Conservation (phyloP, 306 rosid species). For the Lathyrus aphaca region DNA sequence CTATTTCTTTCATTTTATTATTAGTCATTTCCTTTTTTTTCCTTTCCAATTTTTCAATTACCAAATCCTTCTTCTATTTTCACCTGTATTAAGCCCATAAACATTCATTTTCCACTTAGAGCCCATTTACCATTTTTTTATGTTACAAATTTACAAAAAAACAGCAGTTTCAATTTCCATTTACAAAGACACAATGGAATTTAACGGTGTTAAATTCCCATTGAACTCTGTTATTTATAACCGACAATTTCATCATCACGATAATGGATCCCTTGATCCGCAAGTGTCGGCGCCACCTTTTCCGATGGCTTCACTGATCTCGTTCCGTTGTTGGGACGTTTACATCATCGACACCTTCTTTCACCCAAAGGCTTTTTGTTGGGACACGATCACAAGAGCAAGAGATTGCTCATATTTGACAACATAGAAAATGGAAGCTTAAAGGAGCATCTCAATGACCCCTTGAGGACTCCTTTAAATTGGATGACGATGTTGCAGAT, state of each 20-base stretch:
- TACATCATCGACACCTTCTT: conserved; percentile 95
- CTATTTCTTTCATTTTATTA: too few species aligned
- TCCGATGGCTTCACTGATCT: conserved; percentile 81
- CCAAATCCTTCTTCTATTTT: too few species aligned
- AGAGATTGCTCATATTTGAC: conserved; percentile 79
- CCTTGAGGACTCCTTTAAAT: conserved; percentile 81
- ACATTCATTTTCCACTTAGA: too few species aligned
- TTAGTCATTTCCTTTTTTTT: too few species aligned
- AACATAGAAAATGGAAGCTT: conserved; percentile 86
- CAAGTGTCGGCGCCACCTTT: conserved; percentile 70
- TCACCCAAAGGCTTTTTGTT: conserved; percentile 73
- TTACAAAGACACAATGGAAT: conserved; percentile 42
- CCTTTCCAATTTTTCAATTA: too few species aligned
- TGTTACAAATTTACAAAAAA: too few species aligned
- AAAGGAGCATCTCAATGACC: conserved; percentile 89
- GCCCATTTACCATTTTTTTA: too few species aligned
- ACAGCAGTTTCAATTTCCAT: too few species aligned
- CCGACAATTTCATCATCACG: conserved; percentile 37
- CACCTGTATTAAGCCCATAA: too few species aligned
- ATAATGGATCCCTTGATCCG: conserved; percentile 61
- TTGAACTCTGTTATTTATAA: conserved; percentile 31
- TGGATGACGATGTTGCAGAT: conserved; percentile 90
- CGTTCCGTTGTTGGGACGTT: conserved; percentile 78
- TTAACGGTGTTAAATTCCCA: conserved; percentile 45
- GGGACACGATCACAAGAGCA: conserved; percentile 65